Conservation (phyloP, 768 basidiomycete genomes). For the Suillus decipiens region DNA sequence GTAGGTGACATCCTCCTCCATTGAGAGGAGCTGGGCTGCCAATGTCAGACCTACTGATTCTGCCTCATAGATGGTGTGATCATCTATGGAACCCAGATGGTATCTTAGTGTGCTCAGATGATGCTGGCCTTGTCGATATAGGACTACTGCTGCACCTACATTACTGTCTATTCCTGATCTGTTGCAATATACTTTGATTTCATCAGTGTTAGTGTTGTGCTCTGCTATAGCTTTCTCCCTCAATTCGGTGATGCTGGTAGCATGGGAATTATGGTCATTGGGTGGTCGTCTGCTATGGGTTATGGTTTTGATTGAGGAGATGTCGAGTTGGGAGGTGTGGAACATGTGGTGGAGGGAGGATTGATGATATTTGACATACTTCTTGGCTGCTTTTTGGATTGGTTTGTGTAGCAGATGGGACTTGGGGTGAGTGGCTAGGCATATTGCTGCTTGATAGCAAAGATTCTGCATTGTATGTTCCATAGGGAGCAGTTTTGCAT, state of each 20-base stretch:
- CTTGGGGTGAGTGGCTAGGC: neutral
- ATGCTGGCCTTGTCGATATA: neutral
- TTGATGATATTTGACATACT: neutral
- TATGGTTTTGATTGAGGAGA: neutral
- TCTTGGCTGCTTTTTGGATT: neutral
- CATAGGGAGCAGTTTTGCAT: conserved; percentile 21
- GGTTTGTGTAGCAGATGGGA: neutral
- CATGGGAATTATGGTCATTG: neutral
- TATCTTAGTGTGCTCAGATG: neutral
- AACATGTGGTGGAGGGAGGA: conserved; percentile 1
- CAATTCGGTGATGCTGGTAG: neutral
- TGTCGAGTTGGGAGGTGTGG: neutral
- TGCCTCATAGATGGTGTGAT: conserved; percentile 29
- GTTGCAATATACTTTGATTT: conserved; percentile 12
- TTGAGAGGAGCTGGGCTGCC: conserved; percentile 13
- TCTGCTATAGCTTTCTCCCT: neutral
- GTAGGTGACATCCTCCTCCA: neutral
- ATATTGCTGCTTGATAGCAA: neutral
- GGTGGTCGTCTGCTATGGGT: neutral
- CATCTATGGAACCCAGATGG: conserved; percentile 9
- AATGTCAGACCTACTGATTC: conserved; percentile 24
- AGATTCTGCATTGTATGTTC: conserved; percentile 7
- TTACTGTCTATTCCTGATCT: conserved; percentile 20
- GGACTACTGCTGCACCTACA: conserved; percentile 25
- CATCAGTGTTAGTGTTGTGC: neutral